phyloP scores from a whole-genome alignment of 371 early-diverging fungal genomes.

The Mortierella sp. region DNA sequence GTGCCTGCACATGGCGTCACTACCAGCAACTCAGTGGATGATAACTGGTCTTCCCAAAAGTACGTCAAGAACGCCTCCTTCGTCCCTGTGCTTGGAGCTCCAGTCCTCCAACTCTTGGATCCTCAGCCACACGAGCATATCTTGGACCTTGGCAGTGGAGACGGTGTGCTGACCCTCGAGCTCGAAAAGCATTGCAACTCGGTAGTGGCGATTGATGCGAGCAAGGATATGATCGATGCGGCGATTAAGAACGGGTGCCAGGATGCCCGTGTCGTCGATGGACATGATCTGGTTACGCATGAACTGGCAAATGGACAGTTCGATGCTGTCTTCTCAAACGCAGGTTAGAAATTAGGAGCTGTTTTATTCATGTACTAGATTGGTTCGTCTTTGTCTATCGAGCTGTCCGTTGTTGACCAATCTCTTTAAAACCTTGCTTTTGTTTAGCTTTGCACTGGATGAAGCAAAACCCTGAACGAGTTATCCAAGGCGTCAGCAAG shows the following conservation, averaged over 20 bases:
- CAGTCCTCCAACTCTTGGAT: conserved; percentile 62
- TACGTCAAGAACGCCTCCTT: conserved; percentile 69
- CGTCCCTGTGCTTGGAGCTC: conserved; percentile 65
- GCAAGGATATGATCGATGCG: conserved; percentile 68
- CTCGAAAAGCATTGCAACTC: conserved; percentile 58
- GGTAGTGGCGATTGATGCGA: conserved; percentile 74
- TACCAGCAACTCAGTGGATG: background rate
- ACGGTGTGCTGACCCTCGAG: conserved; percentile 69
- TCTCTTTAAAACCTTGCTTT: background rate
- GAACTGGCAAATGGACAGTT: conserved; percentile 58
- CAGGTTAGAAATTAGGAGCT: conserved; percentile 59
- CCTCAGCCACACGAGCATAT: conserved; percentile 64
- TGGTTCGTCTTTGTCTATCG: background rate
- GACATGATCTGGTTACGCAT: conserved; percentile 62
- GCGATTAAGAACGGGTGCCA: conserved; percentile 53
- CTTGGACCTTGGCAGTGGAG: conserved; percentile 81
- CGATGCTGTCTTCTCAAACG: conserved; percentile 74
- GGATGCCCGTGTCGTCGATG: conserved; percentile 64
- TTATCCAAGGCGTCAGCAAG: conserved; percentile 66
- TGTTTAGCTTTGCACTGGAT: conserved; percentile 78
- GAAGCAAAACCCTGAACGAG: conserved; percentile 69
- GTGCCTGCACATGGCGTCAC: background rate
- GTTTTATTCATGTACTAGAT: background rate
- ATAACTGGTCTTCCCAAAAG: conserved; percentile 62
- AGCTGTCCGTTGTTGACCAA: background rate